Percentiles rank a stretch among this genome's conserved stretches.
phyloP scores from a whole-genome alignment of 345 rosid species.

The Eucalyptus coolabah region DNA sequence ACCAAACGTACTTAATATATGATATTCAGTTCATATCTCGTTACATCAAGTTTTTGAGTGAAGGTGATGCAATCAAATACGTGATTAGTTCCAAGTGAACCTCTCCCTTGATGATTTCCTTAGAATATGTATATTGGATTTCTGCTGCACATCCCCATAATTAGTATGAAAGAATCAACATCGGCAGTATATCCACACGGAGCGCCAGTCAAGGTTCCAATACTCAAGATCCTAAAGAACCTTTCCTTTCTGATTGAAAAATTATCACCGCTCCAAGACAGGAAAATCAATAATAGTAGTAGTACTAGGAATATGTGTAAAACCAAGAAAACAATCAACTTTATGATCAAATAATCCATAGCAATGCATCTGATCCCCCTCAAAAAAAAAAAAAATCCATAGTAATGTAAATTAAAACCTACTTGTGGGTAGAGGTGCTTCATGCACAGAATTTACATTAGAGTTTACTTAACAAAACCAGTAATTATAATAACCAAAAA shows the following conservation, averaged over 20 bases:
- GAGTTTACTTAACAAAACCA: background rate
- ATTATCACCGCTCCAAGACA: background rate
- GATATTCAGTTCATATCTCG: no score
- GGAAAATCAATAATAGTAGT: background rate
- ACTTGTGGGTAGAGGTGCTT: background rate
- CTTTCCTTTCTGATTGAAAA: no score
- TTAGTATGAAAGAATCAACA: no score
- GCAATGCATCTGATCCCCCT: background rate
- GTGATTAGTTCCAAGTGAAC: no score
- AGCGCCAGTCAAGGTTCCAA: background rate
- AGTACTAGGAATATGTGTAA: background rate
- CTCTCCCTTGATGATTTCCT: no score
- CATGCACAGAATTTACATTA: background rate
- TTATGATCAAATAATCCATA: background rate
- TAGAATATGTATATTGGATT: no score
- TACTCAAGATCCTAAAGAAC: background rate
- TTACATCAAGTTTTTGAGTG: no score
- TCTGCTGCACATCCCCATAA: no score
- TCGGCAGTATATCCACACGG: no score
- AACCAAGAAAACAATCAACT: background rate
- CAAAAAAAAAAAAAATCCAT: no score
- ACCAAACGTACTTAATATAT: no score
- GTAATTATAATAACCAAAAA: background rate
- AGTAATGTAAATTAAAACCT: background rate
- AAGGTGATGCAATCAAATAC: no score